Percentiles rank a stretch among this genome's conserved stretches.
Evolutionary conservation across 495 filamentous ascomycete species (phyloP).

Genomic region (Podospora pseudocomata): DNA sequence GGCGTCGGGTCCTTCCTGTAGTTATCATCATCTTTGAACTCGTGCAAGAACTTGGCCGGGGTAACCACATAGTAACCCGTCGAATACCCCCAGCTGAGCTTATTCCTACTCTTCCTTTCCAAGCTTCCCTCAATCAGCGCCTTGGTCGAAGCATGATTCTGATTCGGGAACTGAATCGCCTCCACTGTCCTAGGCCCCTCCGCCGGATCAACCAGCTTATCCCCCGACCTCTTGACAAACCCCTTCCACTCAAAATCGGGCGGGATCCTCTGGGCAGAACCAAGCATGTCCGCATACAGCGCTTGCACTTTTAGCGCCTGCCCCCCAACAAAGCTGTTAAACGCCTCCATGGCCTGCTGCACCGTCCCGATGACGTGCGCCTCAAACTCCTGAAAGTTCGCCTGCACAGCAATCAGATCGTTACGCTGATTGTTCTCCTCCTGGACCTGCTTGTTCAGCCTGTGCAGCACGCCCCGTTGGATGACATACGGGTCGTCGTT

Average conservation of each 20-base stretch:
- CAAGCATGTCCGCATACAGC: slow-evolving; percentile 80
- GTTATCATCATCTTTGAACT: slow-evolving; percentile 93
- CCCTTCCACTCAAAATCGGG: slow-evolving; percentile 90
- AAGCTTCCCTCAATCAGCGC: slow-evolving; percentile 81
- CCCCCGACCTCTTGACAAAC: slow-evolving; percentile 65
- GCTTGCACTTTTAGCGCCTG: slow-evolving; percentile 76
- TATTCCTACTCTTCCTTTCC: slow-evolving; percentile 78
- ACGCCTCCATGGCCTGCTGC: slow-evolving; percentile 74
- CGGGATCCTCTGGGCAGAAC: slow-evolving; percentile 71
- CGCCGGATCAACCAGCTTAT: slow-evolving; percentile 75
- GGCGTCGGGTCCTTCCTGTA: slow-evolving; percentile 74
- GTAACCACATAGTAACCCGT: slow-evolving; percentile 88
- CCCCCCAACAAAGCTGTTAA: slow-evolving; percentile 69
- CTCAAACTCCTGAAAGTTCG: slow-evolving; percentile 85
- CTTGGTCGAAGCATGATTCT: slow-evolving; percentile 73
- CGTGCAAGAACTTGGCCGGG: slow-evolving; percentile 79
- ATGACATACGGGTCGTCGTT: slow-evolving; percentile 84
- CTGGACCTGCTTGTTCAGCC: slow-evolving; percentile 82
- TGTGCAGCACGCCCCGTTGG: slow-evolving; percentile 72
- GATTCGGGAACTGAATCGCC: slow-evolving; percentile 79
- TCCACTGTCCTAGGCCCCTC: slow-evolving; percentile 66
- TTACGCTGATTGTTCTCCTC: slow-evolving; percentile 94
- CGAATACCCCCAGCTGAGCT: slow-evolving; percentile 69
- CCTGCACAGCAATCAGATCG: slow-evolving; percentile 83
- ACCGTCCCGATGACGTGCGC: slow-evolving; percentile 77